These are phyloP conservation scores for Singerocomus inundabilis DNA, from an alignment of 1,284 basidiomycete species.

Conservation along the genomic window DNA sequence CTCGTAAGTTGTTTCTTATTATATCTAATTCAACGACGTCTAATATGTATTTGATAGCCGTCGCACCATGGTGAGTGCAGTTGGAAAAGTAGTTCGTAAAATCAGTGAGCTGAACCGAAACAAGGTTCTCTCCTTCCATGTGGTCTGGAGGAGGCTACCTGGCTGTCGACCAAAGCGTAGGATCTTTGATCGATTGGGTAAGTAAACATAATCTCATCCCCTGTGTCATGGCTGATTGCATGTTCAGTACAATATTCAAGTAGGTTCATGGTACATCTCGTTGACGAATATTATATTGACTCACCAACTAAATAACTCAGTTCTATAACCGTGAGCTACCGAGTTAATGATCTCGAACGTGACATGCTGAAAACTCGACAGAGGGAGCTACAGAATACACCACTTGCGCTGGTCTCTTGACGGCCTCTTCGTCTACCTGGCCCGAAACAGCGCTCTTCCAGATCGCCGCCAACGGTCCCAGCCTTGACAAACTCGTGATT, in stretches of 20 bases:
- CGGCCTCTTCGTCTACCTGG: constrained; percentile 41
- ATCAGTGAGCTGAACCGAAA: not conserved
- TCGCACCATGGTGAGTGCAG: constrained; percentile 29
- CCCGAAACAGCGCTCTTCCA: constrained; percentile 54
- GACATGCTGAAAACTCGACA: constrained; percentile 16
- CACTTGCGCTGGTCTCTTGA: constrained; percentile 45
- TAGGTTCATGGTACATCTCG: constrained; percentile 14
- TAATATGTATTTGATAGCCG: constrained; percentile 18
- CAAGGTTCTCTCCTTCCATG: constrained; percentile 20
- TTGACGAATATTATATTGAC: not conserved
- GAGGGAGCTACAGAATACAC: constrained; percentile 49
- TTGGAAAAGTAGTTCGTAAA: not conserved
- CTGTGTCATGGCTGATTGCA: not conserved
- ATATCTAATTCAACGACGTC: not conserved
- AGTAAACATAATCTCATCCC: constrained; percentile 1
- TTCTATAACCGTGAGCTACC: constrained; percentile 62
- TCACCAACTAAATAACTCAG: constrained; percentile 25
- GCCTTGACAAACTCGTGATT: constrained; percentile 54
- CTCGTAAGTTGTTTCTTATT: constrained; percentile 24
- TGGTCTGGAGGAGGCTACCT: constrained; percentile 52
- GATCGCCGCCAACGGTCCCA: constrained; percentile 56
- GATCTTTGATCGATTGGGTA: constrained; percentile 55
- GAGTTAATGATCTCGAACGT: not conserved
- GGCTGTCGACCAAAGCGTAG: constrained; percentile 54
- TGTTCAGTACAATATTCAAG: constrained; percentile 45